Conservation (phyloP, 2,329 filamentous ascomycete species). For the Scleromitrula shiraiana region DNA sequence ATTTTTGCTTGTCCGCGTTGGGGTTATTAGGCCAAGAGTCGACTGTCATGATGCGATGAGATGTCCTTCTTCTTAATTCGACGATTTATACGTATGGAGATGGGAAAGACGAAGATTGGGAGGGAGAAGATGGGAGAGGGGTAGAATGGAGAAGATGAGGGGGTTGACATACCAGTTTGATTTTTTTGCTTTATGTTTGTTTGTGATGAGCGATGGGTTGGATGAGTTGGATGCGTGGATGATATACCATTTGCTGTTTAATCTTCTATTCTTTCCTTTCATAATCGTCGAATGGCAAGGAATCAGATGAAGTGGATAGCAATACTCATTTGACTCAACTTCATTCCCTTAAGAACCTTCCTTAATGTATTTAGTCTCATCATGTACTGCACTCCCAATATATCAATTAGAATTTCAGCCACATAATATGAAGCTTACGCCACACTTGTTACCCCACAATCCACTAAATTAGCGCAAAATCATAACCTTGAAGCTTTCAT, state of each 20-base stretch:
- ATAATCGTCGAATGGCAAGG: too few species aligned
- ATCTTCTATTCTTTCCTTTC: background rate
- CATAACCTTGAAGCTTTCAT: constrained; percentile 4
- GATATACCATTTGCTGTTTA: background rate
- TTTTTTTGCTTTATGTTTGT: too few species aligned
- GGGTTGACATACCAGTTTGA: background rate
- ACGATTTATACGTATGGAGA: too few species aligned
- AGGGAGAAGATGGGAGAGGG: background rate
- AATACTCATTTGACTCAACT: background rate
- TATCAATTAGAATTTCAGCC: background rate
- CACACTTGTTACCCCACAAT: constrained; percentile 18
- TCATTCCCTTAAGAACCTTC: too few species aligned
- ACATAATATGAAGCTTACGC: constrained; percentile 8
- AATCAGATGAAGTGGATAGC: too few species aligned
- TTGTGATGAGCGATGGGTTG: background rate
- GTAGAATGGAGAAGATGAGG: background rate
- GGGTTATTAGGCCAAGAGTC: constrained; percentile 2
- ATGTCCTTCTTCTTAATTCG: background rate
- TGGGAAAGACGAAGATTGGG: background rate
- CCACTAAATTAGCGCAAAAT: constrained; percentile 10
- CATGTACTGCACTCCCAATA: too few species aligned
- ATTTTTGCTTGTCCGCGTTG: background rate
- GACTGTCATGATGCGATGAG: background rate
- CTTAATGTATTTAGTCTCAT: too few species aligned
- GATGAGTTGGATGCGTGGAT: background rate